These are phyloP conservation scores for Aspergillus ostianus DNA, from an alignment of 495 filamentous ascomycete species.

Conservation along the genomic window DNA sequence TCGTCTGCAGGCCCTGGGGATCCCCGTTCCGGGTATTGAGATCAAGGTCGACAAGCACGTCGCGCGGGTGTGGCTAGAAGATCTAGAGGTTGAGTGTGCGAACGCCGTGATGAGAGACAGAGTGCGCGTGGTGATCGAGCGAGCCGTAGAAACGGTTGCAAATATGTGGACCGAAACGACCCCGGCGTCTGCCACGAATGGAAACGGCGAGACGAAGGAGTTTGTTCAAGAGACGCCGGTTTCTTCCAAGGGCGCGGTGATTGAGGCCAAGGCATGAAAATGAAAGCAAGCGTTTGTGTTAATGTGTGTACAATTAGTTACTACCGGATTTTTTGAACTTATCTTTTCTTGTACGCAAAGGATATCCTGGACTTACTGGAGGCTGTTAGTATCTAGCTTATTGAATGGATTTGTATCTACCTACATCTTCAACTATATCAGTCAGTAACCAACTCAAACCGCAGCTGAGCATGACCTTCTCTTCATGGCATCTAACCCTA, in stretches of 20 bases:
- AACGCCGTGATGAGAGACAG: conserved; percentile 72
- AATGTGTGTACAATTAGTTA: conserved; percentile 11
- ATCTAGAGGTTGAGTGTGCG: conserved; percentile 81
- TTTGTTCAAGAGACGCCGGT: conserved; percentile 14
- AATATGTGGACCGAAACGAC: conserved; percentile 59
- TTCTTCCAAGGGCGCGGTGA: conserved; percentile 24
- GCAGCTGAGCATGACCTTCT: too few species aligned
- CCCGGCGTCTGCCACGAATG: conserved; percentile 18
- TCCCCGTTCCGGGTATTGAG: conserved; percentile 83
- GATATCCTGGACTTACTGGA: neutral
- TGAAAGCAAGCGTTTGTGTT: neutral
- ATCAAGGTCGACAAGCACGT: conserved; percentile 86
- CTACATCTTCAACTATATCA: too few species aligned
- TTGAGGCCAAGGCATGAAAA: conserved; percentile 29
- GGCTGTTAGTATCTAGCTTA: neutral
- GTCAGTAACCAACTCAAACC: too few species aligned
- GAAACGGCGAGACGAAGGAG: conserved; percentile 22
- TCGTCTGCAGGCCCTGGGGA: conserved; percentile 72
- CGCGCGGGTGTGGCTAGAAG: conserved; percentile 88
- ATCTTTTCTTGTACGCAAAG: neutral
- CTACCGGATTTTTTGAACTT: neutral
- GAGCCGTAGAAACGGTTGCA: conserved; percentile 86
- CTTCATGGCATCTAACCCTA: too few species aligned
- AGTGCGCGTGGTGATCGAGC: conserved; percentile 83
- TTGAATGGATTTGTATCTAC: neutral